A percentile compares a stretch with the other conserved stretches of the same genome.
Evolutionary conservation across 805 yeast species (phyloP).

Genomic region (Brettanomyces nanus): DNA sequence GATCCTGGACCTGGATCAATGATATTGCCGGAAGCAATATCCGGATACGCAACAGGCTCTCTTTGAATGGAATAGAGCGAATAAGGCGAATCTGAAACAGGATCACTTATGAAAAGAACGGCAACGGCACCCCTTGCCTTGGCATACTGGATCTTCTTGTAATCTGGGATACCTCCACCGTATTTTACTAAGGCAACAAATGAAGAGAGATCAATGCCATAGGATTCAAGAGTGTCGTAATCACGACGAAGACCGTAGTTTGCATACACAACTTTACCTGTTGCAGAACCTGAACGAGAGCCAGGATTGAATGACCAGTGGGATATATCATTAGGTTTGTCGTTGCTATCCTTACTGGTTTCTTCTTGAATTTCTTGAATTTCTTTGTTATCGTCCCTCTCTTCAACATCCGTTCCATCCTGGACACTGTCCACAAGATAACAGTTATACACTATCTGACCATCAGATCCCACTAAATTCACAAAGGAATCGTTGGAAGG

Average conservation of each 20-base stretch:
- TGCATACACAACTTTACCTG: conserved; percentile 50
- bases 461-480: conserved; percentile 15
- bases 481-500: conserved; percentile 36
- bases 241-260: conserved; percentile 60
- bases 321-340: conserved; percentile 24
- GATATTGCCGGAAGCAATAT: conserved; percentile 68
- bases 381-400: conserved; percentile 1
- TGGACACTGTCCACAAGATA: conserved; percentile 13
- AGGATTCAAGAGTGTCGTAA: conserved; percentile 31
- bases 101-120: conserved; percentile 55
- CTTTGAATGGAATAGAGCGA: conserved; percentile 41
- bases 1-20: conserved; percentile 68
- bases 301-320: conserved; percentile 60
- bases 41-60: conserved; percentile 47
- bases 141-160: conserved; percentile 48
- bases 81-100: conserved; percentile 20
- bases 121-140: conserved; percentile 52
- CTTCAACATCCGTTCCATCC: no score
- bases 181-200: conserved; percentile 54
- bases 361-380: no score
- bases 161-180: conserved; percentile 39
- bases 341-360: conserved; percentile 8
- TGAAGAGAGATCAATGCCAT: conserved; percentile 31
- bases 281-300: conserved; percentile 48
- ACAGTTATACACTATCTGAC: conserved; percentile 15